Conservation (phyloP, 768 basidiomycete genomes). For the Collybiopsis confluens region DNA sequence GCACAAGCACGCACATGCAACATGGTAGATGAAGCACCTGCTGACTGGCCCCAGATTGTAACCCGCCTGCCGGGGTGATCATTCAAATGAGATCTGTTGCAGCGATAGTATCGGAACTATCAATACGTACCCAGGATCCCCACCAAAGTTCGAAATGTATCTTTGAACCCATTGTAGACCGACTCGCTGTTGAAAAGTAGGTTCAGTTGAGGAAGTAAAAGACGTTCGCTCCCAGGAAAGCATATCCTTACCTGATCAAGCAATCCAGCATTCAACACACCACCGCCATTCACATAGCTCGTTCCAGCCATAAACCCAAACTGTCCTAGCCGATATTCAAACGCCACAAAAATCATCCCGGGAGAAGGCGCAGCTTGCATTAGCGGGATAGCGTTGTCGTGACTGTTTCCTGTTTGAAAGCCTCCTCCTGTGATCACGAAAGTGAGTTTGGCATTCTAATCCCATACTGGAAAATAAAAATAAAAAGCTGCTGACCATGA, state of each 20-base stretch:
- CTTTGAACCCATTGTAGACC: background rate
- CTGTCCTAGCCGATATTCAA: slow-evolving; percentile 38
- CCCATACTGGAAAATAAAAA: background rate
- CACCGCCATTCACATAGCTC: slow-evolving; percentile 16
- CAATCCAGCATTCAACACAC: slow-evolving; percentile 33
- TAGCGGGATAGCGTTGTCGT: slow-evolving; percentile 25
- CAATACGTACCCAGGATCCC: slow-evolving; percentile 4
- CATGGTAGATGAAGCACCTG: slow-evolving; percentile 30
- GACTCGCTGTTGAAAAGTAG: slow-evolving; percentile 4
- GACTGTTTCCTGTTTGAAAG: slow-evolving; percentile 32
- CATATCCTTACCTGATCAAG: slow-evolving; percentile 33
- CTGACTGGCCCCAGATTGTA: slow-evolving; percentile 12
- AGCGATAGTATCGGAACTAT: background rate
- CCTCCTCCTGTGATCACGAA: slow-evolving; percentile 31
- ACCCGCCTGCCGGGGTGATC: background rate
- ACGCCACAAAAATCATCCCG: slow-evolving; percentile 36
- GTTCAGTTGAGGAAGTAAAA: no score
- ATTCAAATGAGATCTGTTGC: background rate
- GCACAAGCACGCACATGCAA: slow-evolving; percentile 26
- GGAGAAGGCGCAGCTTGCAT: slow-evolving; percentile 25
- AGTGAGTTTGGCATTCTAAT: background rate
- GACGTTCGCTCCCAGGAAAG: no score
- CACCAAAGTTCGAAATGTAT: slow-evolving; percentile 6
- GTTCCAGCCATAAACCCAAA: slow-evolving; percentile 35
- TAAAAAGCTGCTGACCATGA: slow-evolving; percentile 25